Base-by-base conservation (phyloP, 768 basidiomycete genomes). In the Hygrocybe coccinea region DNA sequence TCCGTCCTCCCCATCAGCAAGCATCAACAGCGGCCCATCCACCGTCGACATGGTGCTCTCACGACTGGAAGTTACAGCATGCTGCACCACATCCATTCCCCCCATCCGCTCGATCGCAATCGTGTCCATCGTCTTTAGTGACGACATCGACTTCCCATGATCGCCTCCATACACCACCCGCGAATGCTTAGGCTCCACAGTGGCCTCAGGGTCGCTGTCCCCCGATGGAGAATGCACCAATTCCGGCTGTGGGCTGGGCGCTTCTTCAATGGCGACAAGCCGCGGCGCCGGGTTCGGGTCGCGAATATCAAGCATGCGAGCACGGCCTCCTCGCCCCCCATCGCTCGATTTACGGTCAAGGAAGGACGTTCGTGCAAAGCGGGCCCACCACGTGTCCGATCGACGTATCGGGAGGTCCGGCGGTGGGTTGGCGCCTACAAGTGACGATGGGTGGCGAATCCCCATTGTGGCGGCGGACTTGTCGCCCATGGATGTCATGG, bases 281-380 rank as follows among this genome's bases (percentile, higher is more conserved):
- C 76, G 75, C 0, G 91, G 91, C 3, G 82, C 81, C 1, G 90
- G 88, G 50, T 85, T 84, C 1, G 92, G 91, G 69, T 95, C 91
- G 19, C 88, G 80, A 64, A 93, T 81, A 19, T 89, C 85, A 19
- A 70, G 63, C 10, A 54, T 44, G 45, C 61, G 56, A 50, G 68
- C 3, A 29, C 29, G 62, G 57, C 65, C 62, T 2, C 43, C 6
- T 24, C 36, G 19, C 6, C 46, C 38, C 15, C 24, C 41, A 53
- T 74, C 74, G 61, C 77, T 82, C 10, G 70, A 57, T 22, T 76
- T 74, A 38, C 83, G 78, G 59, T 88, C 87, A 24, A 87, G 75
- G 49, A 89, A 73, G 34, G 82, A 79, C 15, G 83, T 79, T 53
- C 80, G 81, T 12, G 87, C 75, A 62, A 94, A 84, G 2, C 87